Evolutionary conservation across 768 basidiomycete species (phyloP).

Genomic region (Mycena kentingensis): DNA sequence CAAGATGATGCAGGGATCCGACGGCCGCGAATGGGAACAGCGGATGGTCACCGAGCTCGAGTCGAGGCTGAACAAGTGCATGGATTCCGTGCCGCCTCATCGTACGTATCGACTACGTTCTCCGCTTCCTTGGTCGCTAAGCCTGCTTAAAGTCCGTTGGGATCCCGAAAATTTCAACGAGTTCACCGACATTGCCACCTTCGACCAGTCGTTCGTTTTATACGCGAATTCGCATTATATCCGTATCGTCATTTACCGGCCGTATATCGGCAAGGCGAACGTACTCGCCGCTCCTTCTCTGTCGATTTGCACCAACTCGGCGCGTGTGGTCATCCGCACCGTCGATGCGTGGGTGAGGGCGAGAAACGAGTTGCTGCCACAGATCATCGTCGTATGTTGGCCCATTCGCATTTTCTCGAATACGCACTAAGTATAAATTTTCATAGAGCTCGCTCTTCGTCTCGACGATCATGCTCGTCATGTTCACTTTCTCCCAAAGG

Average conservation of each 20-base stretch:
- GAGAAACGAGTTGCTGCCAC: not conserved
- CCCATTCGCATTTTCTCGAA: not conserved
- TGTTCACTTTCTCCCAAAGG: not conserved
- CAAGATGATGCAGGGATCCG: not conserved
- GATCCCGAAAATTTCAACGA: not conserved
- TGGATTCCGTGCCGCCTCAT: slow-evolving; percentile 2
- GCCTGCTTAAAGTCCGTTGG: not conserved
- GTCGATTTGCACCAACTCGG: slow-evolving; percentile 1
- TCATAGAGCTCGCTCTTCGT: not conserved
- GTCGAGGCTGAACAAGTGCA: slow-evolving; percentile 1
- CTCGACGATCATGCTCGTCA: not conserved
- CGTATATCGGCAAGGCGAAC: not conserved
- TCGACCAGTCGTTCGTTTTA: not conserved
- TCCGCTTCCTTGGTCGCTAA: not conserved
- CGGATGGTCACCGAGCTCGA: not conserved
- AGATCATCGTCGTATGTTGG: not conserved
- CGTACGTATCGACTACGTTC: not conserved
- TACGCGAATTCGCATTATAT: not conserved
- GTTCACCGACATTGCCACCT: not conserved
- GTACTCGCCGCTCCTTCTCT: not conserved
- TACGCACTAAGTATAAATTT: not conserved
- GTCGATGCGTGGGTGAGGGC: not conserved
- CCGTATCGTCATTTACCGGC: slow-evolving; percentile 1
- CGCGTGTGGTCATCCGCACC: not conserved
- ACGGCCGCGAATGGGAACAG: not conserved